phyloP scores from a whole-genome alignment of 164 flowering plant genomes.

The Chloranthus sessilifolius region DNA sequence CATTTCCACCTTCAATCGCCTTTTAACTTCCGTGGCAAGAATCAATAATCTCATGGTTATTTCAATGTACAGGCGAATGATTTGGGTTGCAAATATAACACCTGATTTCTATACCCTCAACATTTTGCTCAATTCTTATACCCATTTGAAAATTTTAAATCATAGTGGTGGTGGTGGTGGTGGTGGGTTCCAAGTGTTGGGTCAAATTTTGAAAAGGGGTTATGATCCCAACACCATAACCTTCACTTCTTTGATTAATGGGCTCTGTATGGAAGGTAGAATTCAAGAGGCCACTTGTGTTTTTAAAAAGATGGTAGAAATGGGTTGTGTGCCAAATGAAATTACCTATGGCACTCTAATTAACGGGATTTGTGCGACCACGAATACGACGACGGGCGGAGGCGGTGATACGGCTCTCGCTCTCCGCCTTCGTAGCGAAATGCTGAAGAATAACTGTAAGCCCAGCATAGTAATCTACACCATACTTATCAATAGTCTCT shows the following conservation, averaged over 20 bases:
- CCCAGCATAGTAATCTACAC: slow-evolving; percentile 7
- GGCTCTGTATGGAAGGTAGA: slow-evolving; percentile 8
- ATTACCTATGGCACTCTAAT: slow-evolving; percentile 12
- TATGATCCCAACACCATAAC: not conserved
- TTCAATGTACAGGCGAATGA: slow-evolving; percentile 10
- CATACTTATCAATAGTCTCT: slow-evolving; percentile 11
- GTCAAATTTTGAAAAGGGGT: slow-evolving; percentile 16
- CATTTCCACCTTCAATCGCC: slow-evolving; percentile 3
- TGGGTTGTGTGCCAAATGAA: not conserved
- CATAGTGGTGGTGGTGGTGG: too few relatives aligned
- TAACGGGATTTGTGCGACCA: slow-evolving; percentile 11
- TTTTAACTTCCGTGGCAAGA: slow-evolving; percentile 9
- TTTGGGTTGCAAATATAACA: not conserved
- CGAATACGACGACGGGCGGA: too few relatives aligned
- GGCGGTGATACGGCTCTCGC: slow-evolving; percentile 11
- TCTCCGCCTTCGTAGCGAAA: slow-evolving; percentile 5
- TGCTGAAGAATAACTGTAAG: slow-evolving; percentile 2
- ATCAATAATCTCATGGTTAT: not conserved
- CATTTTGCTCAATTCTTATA: slow-evolving; percentile 15
- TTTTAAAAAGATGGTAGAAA: slow-evolving; percentile 8
- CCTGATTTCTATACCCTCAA: slow-evolving; percentile 9
- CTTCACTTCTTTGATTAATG: slow-evolving; percentile 15
- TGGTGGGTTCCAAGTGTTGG: slow-evolving; percentile 12
- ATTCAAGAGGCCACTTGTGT: slow-evolving; percentile 1
- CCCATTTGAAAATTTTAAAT: slow-evolving; percentile 4